These are phyloP conservation scores for Cercospora zeina DNA, from an alignment of 2,329 filamentous ascomycete genomes.

Conservation along the genomic window DNA sequence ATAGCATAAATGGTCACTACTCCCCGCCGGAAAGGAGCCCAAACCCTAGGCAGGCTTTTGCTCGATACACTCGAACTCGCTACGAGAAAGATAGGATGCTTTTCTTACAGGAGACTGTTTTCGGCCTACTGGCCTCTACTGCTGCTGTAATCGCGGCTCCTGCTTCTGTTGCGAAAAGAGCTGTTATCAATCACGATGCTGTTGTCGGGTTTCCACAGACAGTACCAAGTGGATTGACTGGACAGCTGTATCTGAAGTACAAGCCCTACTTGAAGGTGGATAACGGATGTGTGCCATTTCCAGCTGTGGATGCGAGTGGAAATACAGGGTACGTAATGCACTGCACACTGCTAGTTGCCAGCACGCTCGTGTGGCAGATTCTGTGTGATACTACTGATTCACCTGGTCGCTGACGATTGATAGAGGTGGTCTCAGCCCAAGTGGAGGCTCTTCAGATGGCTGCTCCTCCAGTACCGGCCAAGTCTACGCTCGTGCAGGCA, in stretches of 20 bases:
- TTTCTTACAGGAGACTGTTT: neutral
- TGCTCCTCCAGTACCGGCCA: slow-evolving; percentile 53
- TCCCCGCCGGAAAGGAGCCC: neutral
- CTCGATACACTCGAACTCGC: neutral
- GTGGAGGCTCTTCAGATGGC: slow-evolving; percentile 43
- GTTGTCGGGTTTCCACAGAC: slow-evolving; percentile 58
- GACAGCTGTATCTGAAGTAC: slow-evolving; percentile 56
- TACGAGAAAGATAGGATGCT: neutral
- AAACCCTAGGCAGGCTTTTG: neutral
- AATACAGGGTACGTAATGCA: slow-evolving; percentile 52
- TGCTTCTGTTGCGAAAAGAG: slow-evolving; percentile 41
- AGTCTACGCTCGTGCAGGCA: slow-evolving; percentile 51
- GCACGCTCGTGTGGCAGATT: too few species aligned
- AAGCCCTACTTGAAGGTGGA: slow-evolving; percentile 58
- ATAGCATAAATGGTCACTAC: neutral
- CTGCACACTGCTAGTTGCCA: neutral
- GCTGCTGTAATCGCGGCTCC: slow-evolving; percentile 17
- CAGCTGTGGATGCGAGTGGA: slow-evolving; percentile 59
- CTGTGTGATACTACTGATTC: slow-evolving; percentile 19
- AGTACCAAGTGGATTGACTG: slow-evolving; percentile 51
- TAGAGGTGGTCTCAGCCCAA: slow-evolving; percentile 49
- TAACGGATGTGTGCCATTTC: slow-evolving; percentile 64
- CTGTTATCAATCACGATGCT: slow-evolving; percentile 48
- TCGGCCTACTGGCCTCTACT: neutral
- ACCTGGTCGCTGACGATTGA: neutral